These are phyloP conservation scores for Delonix regia DNA, from an alignment of 306 rosid genomes.

Conservation along the genomic window DNA sequence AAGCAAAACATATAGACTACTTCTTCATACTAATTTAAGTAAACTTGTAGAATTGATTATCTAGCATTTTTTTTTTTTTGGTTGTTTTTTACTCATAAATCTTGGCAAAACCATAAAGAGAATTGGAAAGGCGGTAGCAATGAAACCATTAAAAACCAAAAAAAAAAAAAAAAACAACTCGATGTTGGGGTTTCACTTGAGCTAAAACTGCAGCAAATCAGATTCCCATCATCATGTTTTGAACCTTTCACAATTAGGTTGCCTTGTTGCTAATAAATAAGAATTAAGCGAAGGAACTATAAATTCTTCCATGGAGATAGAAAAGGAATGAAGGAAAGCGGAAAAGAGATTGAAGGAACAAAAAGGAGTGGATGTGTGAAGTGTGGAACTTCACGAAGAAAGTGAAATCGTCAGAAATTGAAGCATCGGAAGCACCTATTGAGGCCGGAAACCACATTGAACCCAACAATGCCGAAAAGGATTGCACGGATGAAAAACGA, in stretches of 20 bases:
- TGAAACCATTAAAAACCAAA: not conserved
- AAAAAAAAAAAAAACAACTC: not conserved
- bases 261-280: not conserved
- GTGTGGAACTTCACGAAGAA: not conserved
- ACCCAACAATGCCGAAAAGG: constrained; percentile 33
- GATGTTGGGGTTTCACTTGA: not conserved
- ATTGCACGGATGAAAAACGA: constrained; percentile 26
- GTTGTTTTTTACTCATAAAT: not conserved
- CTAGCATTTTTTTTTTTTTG: too few species aligned
- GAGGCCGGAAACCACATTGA: not conserved
- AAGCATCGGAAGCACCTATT: not conserved
- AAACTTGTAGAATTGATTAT: not conserved
- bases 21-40: not conserved
- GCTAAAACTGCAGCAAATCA: not conserved
- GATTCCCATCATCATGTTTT: not conserved
- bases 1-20: not conserved
- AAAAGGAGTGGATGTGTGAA: not conserved
- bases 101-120: not conserved
- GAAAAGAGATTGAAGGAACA: not conserved
- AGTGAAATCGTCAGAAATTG: not conserved
- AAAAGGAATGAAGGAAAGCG: not conserved
- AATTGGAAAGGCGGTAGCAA: not conserved
- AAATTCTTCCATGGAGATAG: not conserved
- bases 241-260: not conserved
- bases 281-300: not conserved